These are phyloP conservation scores for Pseudoturritis turrita DNA, from an alignment of 345 rosid species.

Conservation along the genomic window DNA sequence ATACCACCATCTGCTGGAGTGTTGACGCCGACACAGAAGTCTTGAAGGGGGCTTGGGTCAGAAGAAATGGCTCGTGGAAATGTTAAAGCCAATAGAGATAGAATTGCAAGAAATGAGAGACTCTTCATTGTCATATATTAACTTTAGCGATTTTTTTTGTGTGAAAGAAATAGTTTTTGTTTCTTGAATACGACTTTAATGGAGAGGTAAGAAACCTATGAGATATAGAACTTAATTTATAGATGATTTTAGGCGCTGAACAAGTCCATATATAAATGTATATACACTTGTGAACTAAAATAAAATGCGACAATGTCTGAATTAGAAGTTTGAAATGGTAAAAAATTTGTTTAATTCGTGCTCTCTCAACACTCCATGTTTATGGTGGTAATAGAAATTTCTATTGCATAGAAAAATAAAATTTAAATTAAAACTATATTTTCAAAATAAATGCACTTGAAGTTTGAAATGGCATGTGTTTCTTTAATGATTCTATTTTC, in stretches of 20 bases:
- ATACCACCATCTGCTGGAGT: not conserved
- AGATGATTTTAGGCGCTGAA: not conserved
- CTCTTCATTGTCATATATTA: not conserved
- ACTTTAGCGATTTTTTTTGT: not conserved
- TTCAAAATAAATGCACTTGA: no score
- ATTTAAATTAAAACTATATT: no score
- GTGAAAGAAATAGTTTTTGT: no score
- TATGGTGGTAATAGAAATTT: no score
- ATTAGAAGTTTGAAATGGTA: no score
- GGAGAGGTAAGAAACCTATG: not conserved
- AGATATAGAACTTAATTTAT: not conserved
- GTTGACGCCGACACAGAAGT: not conserved
- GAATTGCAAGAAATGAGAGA: not conserved
- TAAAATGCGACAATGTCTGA: no score
- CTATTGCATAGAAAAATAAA: no score
- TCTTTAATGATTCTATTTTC: no score
- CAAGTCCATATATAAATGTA: not conserved
- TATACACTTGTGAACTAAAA: no score
- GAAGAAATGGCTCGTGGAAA: constrained; percentile 4
- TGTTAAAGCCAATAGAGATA: not conserved
- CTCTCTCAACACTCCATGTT: no score
- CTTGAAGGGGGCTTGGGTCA: constrained; percentile 9
- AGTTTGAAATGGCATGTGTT: no score
- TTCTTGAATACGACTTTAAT: not conserved
- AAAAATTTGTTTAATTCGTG: no score